Conservation (phyloP, 2,329 filamentous ascomycete genomes). For the Leptographium wingfieldii region DNA sequence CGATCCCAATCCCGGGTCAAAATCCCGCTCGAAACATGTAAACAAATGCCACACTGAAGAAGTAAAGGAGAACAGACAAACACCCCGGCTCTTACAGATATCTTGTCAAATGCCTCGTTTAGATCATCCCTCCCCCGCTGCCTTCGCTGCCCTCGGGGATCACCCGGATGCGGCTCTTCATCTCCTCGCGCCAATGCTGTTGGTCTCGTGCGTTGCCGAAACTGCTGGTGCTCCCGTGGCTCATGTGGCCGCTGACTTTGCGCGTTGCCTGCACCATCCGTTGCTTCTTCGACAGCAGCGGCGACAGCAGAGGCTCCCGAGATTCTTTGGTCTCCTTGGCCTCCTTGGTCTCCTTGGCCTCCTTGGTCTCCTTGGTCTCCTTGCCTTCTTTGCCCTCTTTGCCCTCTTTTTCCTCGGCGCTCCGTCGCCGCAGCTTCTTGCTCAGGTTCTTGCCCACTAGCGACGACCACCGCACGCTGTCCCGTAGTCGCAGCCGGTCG, state of each 20-base stretch:
- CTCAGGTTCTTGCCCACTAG: neutral
- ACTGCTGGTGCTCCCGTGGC: neutral
- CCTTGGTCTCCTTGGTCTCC: neutral
- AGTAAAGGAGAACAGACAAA: neutral
- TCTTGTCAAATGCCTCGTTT: neutral
- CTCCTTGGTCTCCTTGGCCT: neutral
- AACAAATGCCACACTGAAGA: neutral
- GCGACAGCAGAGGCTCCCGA: constrained; percentile 1
- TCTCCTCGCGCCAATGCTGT: constrained; percentile 19
- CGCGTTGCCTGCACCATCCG: constrained; percentile 7
- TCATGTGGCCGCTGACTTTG: constrained; percentile 3
- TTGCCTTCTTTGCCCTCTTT: neutral
- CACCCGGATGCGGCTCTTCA: constrained; percentile 25
- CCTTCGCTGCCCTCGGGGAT: constrained; percentile 16
- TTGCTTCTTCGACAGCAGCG: constrained; percentile 5
- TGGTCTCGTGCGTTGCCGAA: constrained; percentile 7
- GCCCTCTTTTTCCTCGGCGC: neutral
- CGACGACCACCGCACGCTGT: neutral
- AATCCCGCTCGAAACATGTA: neutral
- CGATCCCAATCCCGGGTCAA: neutral
- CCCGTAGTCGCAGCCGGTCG: neutral
- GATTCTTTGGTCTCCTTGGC: neutral
- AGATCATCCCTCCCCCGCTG: neutral
- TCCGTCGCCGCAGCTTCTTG: neutral
- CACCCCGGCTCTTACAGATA: neutral